Evolutionary conservation across 768 basidiomycete genomes (phyloP).

Genomic region (Agrocybe pediades): DNA sequence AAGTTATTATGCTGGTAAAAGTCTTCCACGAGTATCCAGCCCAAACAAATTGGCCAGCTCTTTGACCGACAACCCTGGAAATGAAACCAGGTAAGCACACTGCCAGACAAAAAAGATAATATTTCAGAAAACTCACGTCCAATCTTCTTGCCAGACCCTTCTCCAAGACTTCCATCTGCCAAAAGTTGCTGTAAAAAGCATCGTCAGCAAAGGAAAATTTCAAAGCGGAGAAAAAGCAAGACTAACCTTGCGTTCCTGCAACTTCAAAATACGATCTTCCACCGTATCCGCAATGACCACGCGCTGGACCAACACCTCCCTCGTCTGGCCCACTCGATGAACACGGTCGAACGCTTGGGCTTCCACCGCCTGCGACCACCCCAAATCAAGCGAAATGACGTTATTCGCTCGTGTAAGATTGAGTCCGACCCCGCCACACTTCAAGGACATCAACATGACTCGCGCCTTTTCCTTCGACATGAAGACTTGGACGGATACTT

Average conservation of each 20-base stretch:
- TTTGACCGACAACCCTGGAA: conserved; percentile 44
- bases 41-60: conserved; percentile 52
- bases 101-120: neutral
- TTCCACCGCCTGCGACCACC: conserved; percentile 67
- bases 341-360: conserved; percentile 62
- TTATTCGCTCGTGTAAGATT: conserved; percentile 67
- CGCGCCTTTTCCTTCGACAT: conserved; percentile 59
- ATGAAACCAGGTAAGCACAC: neutral
- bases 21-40: conserved; percentile 29
- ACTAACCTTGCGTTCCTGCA: conserved; percentile 62
- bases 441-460: conserved; percentile 64
- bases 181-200: conserved; percentile 42
- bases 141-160: conserved; percentile 61
- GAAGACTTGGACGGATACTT: conserved; percentile 56
- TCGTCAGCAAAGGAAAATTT: neutral
- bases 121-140: conserved; percentile 41
- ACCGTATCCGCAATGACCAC: conserved; percentile 62
- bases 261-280: conserved; percentile 67
- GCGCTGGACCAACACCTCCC: conserved; percentile 52
- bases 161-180: conserved; percentile 63
- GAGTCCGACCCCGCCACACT: conserved; percentile 64
- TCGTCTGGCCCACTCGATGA: conserved; percentile 58
- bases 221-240: neutral
- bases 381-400: conserved; percentile 64
- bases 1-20: neutral